A percentile compares a stretch with the other conserved stretches of the same genome.
These are phyloP conservation scores for Juncus inflexus DNA, from an alignment of 176 grass and related monocot species.

Conservation along the genomic window DNA sequence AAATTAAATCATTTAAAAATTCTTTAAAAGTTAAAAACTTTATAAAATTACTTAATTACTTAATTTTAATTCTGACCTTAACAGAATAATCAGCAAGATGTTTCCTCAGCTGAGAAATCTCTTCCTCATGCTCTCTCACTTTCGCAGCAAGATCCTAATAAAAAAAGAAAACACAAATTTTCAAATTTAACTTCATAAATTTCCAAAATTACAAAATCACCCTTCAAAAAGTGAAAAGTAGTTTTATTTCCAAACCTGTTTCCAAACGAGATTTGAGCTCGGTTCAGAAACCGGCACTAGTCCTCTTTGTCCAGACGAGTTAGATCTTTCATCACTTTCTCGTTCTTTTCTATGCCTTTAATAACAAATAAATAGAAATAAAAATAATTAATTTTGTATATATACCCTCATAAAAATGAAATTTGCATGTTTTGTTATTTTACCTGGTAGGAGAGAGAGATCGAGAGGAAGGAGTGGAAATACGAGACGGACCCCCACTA, in stretches of 20 bases:
- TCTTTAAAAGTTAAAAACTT: neutral
- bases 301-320: constrained; percentile 32
- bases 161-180: constrained; percentile 4
- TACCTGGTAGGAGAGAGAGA: constrained; percentile 84
- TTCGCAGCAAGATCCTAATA: constrained; percentile 64
- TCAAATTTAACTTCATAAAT: too few species aligned
- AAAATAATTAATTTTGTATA: neutral
- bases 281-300: constrained; percentile 50
- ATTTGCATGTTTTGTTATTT: too few species aligned
- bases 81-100: constrained; percentile 73
- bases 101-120: constrained; percentile 71
- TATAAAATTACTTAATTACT: neutral
- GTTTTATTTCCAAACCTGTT: constrained; percentile 42
- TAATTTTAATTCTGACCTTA: constrained; percentile 42
- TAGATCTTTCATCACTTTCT: constrained; percentile 57
- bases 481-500: constrained; percentile 42
- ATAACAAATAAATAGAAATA: constrained; percentile 19
- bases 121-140: constrained; percentile 74
- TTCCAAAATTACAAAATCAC: constrained; percentile 10
- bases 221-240: constrained; percentile 11
- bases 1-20: constrained; percentile 37
- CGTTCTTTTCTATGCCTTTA: constrained; percentile 57
- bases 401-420: neutral
- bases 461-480: constrained; percentile 70
- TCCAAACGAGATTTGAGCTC: constrained; percentile 60